A percentile compares a stretch with the other conserved stretches of the same genome.
phyloP scores from a whole-genome alignment of 768 basidiomycete species.

The Rhizopogon vulgaris region DNA sequence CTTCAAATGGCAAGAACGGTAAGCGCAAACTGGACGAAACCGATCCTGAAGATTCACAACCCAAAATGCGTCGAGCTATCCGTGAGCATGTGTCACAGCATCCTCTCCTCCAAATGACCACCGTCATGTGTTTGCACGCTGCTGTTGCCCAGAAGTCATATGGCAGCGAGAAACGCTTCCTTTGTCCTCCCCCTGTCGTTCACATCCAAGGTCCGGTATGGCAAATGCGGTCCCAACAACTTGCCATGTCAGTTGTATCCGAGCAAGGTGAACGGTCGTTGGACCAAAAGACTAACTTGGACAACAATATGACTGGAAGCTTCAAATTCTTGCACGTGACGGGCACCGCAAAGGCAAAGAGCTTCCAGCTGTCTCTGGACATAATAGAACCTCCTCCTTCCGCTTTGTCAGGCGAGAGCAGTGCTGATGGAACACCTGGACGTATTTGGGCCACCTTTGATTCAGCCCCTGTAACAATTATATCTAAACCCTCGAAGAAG shows the following conservation, averaged over 20 bases:
- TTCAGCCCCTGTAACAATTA: slow-evolving; percentile 88
- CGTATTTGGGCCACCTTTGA: slow-evolving; percentile 89
- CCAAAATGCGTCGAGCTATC: slow-evolving; percentile 79
- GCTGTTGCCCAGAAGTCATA: slow-evolving; percentile 96
- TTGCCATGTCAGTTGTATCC: slow-evolving; percentile 82
- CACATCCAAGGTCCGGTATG: slow-evolving; percentile 86
- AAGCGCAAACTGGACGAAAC: slow-evolving; percentile 75
- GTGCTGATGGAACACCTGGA: slow-evolving; percentile 35
- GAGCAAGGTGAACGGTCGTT: slow-evolving; percentile 79
- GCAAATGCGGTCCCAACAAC: slow-evolving; percentile 75
- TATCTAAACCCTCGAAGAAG: slow-evolving; percentile 96
- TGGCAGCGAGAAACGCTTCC: slow-evolving; percentile 90
- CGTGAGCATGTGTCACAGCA: slow-evolving; percentile 78
- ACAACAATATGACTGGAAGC: slow-evolving; percentile 79
- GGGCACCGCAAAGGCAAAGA: slow-evolving; percentile 84
- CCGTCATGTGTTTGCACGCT: slow-evolving; percentile 84
- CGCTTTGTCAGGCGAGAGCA: slow-evolving; percentile 35
- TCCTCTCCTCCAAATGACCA: slow-evolving; percentile 83
- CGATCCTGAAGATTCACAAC: slow-evolving; percentile 55
- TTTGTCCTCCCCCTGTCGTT: slow-evolving; percentile 90
- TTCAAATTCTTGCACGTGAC: slow-evolving; percentile 92
- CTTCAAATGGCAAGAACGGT: slow-evolving; percentile 35
- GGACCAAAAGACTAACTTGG: slow-evolving; percentile 78
- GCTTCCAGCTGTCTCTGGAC: slow-evolving; percentile 80
- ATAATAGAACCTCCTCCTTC: slow-evolving; percentile 70